phyloP scores from a whole-genome alignment of 2,329 filamentous ascomycete genomes.

The Hypocreales sp. region DNA sequence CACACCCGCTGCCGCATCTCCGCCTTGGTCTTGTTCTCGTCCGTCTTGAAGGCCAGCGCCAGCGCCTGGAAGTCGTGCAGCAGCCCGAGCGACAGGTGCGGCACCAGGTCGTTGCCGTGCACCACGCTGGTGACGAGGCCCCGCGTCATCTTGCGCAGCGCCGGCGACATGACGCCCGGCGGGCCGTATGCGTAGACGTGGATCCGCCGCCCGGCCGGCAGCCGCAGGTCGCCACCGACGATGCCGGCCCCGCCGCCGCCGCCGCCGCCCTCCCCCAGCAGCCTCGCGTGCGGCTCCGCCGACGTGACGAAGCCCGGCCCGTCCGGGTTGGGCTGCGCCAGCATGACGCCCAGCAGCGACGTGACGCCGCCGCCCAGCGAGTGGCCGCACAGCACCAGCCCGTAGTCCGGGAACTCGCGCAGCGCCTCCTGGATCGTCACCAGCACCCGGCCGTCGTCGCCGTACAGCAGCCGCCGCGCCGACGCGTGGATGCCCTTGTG shows the following conservation, averaged over 20 bases:
- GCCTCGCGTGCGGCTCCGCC: constrained; percentile 26
- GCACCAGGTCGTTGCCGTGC: constrained; percentile 59
- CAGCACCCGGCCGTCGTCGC: constrained; percentile 50
- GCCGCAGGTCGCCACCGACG: constrained; percentile 28
- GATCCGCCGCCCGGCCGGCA: constrained; percentile 54
- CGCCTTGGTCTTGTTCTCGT: constrained; percentile 49
- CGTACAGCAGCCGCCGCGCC: constrained; percentile 50
- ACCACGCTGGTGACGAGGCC: constrained; percentile 62
- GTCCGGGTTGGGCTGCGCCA: constrained; percentile 43
- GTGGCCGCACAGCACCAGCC: constrained; percentile 53
- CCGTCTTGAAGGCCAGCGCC: constrained; percentile 57
- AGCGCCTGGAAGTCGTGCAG: constrained; percentile 62
- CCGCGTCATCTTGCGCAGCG: constrained; percentile 52
- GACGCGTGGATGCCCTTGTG: constrained; percentile 64
- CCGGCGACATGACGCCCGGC: constrained; percentile 55
- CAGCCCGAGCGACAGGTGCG: constrained; percentile 56
- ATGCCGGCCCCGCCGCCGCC: constrained; percentile 4
- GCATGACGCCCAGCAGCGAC: constrained; percentile 53
- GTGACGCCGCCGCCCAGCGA: constrained; percentile 57
- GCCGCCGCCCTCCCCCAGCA: constrained; percentile 16
- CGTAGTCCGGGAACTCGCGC: constrained; percentile 52
- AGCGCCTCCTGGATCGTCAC: constrained; percentile 50
- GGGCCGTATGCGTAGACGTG: constrained; percentile 71
- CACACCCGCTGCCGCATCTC: constrained; percentile 53
- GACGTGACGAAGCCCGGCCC: constrained; percentile 49